phyloP scores from a whole-genome alignment of 352 stramenopile species.

The Hyphochytrium catenoides region DNA sequence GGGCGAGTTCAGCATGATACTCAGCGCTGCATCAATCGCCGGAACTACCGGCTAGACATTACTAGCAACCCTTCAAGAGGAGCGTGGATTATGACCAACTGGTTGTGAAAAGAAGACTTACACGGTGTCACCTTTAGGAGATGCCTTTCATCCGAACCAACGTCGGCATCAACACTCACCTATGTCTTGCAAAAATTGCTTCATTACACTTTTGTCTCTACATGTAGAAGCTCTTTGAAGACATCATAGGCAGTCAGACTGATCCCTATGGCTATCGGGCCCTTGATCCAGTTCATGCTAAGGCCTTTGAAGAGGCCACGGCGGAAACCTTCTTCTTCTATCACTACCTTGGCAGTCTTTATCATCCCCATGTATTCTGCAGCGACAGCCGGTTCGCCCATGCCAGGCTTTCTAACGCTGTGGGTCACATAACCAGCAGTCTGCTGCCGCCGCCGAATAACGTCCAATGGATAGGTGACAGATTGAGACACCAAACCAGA shows the following conservation, averaged over 20 bases:
- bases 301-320: slow-evolving; percentile 62
- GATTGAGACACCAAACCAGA: no score
- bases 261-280: slow-evolving; percentile 50
- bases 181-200: no score
- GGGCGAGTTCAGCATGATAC: no score
- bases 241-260: slow-evolving; percentile 61
- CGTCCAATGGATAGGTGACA: slow-evolving; percentile 59
- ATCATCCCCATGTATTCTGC: slow-evolving; percentile 35
- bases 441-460: slow-evolving; percentile 47
- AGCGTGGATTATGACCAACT: no score
- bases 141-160: no score
- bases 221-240: slow-evolving; percentile 48
- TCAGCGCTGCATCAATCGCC: no score
- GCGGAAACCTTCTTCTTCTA: slow-evolving; percentile 39
- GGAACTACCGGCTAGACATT: no score
- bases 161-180: no score
- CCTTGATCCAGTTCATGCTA: slow-evolving; percentile 63
- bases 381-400: slow-evolving; percentile 13
- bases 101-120: no score
- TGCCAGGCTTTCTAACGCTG: no score
- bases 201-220: slow-evolving; percentile 33
- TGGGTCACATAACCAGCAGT: slow-evolving; percentile 45
- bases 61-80: no score
- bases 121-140: no score
- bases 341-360: slow-evolving; percentile 33